Conservation (phyloP, 805 yeast species). For the Cyberlindnera japonica region DNA sequence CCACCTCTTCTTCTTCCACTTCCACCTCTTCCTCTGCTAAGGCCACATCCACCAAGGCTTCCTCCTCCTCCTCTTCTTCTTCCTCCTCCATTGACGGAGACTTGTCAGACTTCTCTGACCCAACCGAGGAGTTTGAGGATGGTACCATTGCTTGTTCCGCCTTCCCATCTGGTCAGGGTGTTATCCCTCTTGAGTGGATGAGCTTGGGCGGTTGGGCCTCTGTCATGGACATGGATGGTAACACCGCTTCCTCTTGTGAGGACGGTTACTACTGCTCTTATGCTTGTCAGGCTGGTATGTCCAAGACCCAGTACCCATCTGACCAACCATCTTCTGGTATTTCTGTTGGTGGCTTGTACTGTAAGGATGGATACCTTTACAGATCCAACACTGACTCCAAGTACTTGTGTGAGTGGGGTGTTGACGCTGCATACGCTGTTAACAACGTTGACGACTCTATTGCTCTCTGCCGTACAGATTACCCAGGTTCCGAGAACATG, state of each 20-base stretch:
- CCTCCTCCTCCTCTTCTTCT: slow-evolving; percentile 30
- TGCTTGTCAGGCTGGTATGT: slow-evolving; percentile 98
- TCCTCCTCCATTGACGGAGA: slow-evolving; percentile 47
- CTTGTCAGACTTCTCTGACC: slow-evolving; percentile 44
- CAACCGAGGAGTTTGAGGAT: slow-evolving; percentile 56
- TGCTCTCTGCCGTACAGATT: slow-evolving; percentile 96
- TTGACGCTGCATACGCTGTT: slow-evolving; percentile 62
- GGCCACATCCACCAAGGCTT: slow-evolving; percentile 4
- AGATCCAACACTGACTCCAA: slow-evolving; percentile 65
- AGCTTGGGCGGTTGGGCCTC: slow-evolving; percentile 47
- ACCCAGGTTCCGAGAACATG: slow-evolving; percentile 99
- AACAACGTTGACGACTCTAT: slow-evolving; percentile 62
- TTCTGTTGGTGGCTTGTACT: slow-evolving; percentile 88
- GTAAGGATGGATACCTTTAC: slow-evolving; percentile 82
- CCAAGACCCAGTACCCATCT: slow-evolving; percentile 97
- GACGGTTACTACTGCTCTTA: slow-evolving; percentile 96
- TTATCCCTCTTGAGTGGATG: slow-evolving; percentile 62
- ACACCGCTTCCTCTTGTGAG: slow-evolving; percentile 67
- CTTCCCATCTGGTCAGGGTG: slow-evolving; percentile 83
- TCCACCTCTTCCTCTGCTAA: slow-evolving; percentile 11
- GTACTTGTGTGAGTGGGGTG: slow-evolving; percentile 88
- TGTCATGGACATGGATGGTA: slow-evolving; percentile 53
- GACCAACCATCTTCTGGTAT: slow-evolving; percentile 84
- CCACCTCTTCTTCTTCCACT: slow-evolving; percentile 23
- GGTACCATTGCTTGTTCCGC: slow-evolving; percentile 65